Evolutionary conservation across 106 monocot genomes (phyloP), one percentile per base, ranked within the genome.

Genomic region (Vanilla planifolia): DNA sequence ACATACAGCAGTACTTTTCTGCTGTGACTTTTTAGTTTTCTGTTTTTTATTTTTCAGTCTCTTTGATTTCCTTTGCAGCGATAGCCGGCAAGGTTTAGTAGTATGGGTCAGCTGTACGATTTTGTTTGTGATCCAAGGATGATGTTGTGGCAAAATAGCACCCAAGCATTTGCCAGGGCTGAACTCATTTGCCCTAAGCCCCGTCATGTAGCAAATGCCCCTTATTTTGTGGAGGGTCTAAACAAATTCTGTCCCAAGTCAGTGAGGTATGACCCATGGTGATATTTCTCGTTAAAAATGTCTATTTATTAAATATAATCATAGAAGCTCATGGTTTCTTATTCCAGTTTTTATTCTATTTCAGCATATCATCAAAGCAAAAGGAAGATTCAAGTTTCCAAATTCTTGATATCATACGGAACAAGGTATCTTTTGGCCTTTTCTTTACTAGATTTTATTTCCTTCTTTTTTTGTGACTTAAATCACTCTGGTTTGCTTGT

Each of bases 121-220:
- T 42, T 15, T 42, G 42, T 42, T 2, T 42, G 42, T 0, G 42
- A 13, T 42, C 11, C 7, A 14, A 42, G 16, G 42, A 11, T 16
- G 11, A 42, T 42, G 11, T 13, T 3, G 11, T 42, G 11, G 1
- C 15, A 42, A 42, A 42, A 13, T 42, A 42, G 42, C 16, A 42
- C 3, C 42, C 11, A 42, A 42, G 42, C 42, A 42, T 42, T 42
- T 37, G 20, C 37, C 37, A 17, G 35, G 35, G 22, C 36, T 36
- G 59, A 36, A 59, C 19, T 59, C 29, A 59, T 59, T 20, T 59
- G 59, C 22, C 59, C 59, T 13, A 15, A 34, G 35, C 59, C 59
- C 9, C 33, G 35, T 37, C 59, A 34, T 36, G 36, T 36, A 35
- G n/a, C 4, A 35, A 22, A 36, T 14, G n/a, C 23, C 35, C 35